Base-by-base conservation (phyloP, 352 stramenopile species). In the Pythium phragmiticola region DNA sequence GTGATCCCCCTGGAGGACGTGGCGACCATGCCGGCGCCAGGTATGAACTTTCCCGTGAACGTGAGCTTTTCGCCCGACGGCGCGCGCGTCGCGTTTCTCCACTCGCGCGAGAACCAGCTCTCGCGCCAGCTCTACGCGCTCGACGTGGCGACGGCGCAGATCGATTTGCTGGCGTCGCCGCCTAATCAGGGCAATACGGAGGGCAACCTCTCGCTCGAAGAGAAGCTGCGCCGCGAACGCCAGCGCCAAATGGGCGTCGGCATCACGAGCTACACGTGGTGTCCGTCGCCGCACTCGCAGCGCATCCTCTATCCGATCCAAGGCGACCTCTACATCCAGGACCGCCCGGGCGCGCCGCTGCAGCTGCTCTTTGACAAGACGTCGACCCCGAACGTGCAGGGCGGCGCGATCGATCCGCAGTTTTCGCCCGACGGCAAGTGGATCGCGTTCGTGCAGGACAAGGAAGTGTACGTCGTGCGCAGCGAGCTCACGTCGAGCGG, bases 271-370 rank as follows among this genome's bases (percentile, higher is more conserved):
- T 98, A 97, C 72, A 71, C 80, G 14, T 98, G 86, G 89, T 83
- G 74, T 58, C 83, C 86, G 17, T 62, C 65, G 46, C 53, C 68
- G 12, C 71, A 84, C 39, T 76, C 75, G 39, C 75, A 94, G 51
- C 75, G 88, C 26, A 78, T 98, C 39, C 63, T 98, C 41, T 95
- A 98, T 68, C 92, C 93, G 48, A 84, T 97, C 37, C 80, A 96
- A 66, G 96, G 96, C 41, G 95, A 96, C 67, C 65, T 99, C 37
- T 99, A 97, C 73, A 71, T 98, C 17, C 95, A 99, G 76, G 92
- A 98, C 65, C 51, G 78, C 36, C 77, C 78, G 0, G 79, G 78
- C n/a, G 84, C 77, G 0, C 74, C 78, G 55, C 65, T 96, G 11
- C 74, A 83, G 52, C 65, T 97, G 57, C 77, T 97, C 21, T 97